Conservation (phyloP, 2,329 filamentous ascomycete species). For the Thelonectria rubi region DNA sequence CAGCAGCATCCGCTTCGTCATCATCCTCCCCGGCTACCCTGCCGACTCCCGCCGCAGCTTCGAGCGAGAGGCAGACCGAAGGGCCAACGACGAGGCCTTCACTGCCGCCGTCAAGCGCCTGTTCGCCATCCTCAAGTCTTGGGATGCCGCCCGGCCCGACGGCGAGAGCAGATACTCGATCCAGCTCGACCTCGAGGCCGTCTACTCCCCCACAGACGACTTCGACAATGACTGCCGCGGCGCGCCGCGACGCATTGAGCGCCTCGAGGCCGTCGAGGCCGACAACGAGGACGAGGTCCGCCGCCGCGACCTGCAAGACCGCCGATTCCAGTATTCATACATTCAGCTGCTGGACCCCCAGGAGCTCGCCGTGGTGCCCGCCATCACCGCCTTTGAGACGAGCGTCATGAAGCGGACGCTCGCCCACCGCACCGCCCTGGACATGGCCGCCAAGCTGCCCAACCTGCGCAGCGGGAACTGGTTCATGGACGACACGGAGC, state of each 20-base stretch:
- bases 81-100: constrained; percentile 34
- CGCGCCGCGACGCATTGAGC: constrained; percentile 23
- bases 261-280: constrained; percentile 24
- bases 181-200: constrained; percentile 24
- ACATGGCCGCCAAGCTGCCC: constrained; percentile 29
- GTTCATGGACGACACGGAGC: constrained; percentile 28
- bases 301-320: constrained; percentile 26
- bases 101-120: constrained; percentile 32
- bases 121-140: constrained; percentile 28
- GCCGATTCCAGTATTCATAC: constrained; percentile 30
- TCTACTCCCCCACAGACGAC: constrained; percentile 27
- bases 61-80: constrained; percentile 31
- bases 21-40: constrained; percentile 33
- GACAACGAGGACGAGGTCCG: constrained; percentile 17
- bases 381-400: constrained; percentile 25
- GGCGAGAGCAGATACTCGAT: constrained; percentile 27
- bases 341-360: constrained; percentile 18
- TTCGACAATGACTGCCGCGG: constrained; percentile 22
- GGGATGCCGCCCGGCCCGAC: constrained; percentile 27
- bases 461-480: constrained; percentile 24
- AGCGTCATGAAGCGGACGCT: constrained; percentile 23
- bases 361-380: constrained; percentile 23
- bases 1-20: constrained; percentile 25
- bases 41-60: constrained; percentile 30
- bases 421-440: constrained; percentile 21